Evolutionary conservation across 75 land plant species (phyloP), one percentile per base, ranked within the genome.

Genomic region (Cupressus sempervirens): DNA sequence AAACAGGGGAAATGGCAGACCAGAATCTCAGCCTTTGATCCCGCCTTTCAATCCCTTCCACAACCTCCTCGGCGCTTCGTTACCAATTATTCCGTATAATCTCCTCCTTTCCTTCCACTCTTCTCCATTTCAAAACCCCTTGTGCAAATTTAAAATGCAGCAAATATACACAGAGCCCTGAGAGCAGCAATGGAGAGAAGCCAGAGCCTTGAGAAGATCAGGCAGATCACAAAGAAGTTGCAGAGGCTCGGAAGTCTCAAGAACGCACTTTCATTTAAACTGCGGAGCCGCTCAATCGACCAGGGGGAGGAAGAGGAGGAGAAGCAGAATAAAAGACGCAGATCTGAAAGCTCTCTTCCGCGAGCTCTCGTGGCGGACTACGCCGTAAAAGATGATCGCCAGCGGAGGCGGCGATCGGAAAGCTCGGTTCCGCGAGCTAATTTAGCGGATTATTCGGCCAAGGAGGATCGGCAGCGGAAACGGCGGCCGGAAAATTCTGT

Each of bases 311-410:
- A 56, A 56, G 23, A 56, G 62, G 15, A 56, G 62, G 15, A 50
- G 15, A 11, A 50, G 3, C 23, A 56, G 6, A 56, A 0, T 1
- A 23, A 4, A 56, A 56, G 62, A 5, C 2, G 9, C 3, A 1
- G 29, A 11, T 68, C 34, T 3, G 73, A 68, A n/a, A 68, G n/a
- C 7, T 68, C 7, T 68, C 32, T 68, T n/a, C 2, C 9, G 32
- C 6, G 11, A n/a, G 88, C 88, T 38, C 85, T 84, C 82, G 85
- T 93, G 36, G 90, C 91, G 0, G 92, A 91, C 13, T 93, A 94
- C 53, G 53, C 13, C 15, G 15, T 11, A 2, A 50, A 50, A 13
- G 15, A 50, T 11, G 53, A 50, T 50, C 53, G 53, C 23, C 89
- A 89, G 65, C 48, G 89, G 76, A 65, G 68, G 75, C 53, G 53